These are phyloP conservation scores for Trametes sp. DNA, from an alignment of 1,284 basidiomycete species.

Conservation along the genomic window DNA sequence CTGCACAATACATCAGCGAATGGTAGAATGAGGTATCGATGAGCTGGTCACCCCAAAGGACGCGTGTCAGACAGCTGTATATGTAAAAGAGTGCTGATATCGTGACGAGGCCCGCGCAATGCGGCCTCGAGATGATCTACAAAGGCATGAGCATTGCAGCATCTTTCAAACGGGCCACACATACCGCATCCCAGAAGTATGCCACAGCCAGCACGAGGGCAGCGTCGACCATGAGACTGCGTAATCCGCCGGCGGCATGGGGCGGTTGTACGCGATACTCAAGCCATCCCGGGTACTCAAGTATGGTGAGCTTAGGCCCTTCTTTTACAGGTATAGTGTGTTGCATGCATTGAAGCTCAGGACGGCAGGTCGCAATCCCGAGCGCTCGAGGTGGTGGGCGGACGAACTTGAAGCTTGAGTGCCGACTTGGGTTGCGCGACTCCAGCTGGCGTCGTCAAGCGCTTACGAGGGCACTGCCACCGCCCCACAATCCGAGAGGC, in stretches of 20 bases:
- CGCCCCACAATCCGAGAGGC: too few relatives aligned
- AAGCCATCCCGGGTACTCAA: slow-evolving; percentile 50
- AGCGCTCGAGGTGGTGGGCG: not conserved
- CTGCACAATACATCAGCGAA: slow-evolving; percentile 44
- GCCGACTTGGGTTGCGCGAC: too few relatives aligned
- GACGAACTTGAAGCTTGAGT: not conserved
- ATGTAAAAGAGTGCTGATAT: slow-evolving; percentile 29
- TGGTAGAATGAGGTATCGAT: not conserved
- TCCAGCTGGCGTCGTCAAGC: too few relatives aligned
- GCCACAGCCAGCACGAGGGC: slow-evolving; percentile 42
- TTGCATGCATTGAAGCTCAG: slow-evolving; percentile 48
- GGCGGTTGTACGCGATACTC: slow-evolving; percentile 66
- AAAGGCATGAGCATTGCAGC: not conserved
- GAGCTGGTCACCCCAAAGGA: slow-evolving; percentile 56
- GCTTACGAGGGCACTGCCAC: not conserved
- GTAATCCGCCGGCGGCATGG: slow-evolving; percentile 47
- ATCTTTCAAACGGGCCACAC: too few relatives aligned
- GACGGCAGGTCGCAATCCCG: not conserved
- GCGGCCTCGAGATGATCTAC: not conserved
- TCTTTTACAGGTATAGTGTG: slow-evolving; percentile 53
- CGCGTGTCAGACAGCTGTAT: slow-evolving; percentile 50
- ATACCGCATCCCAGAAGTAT: slow-evolving; percentile 19
- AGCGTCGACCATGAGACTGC: slow-evolving; percentile 47
- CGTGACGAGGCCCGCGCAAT: slow-evolving; percentile 2
- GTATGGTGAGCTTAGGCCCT: slow-evolving; percentile 61